A percentile compares a stretch with the other conserved stretches of the same genome.
Evolutionary conservation across 108 stramenopile genomes (phyloP).

Genomic region (Pseudonitzschia multiseries): DNA sequence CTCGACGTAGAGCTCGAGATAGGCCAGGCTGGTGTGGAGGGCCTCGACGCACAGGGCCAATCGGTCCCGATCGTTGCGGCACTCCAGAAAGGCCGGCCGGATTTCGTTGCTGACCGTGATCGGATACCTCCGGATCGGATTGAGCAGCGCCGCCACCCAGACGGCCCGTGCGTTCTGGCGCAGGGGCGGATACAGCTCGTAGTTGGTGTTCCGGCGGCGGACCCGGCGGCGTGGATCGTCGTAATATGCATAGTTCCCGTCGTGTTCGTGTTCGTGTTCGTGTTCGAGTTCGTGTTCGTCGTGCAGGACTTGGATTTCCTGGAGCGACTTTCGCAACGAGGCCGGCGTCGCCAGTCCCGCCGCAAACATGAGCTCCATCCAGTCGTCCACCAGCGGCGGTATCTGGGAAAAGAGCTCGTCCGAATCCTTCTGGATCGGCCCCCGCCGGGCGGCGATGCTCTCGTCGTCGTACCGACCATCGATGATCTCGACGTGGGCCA

Average conservation of each 20-base stretch:
- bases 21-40: conserved; percentile 23
- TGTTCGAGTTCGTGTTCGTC: background rate
- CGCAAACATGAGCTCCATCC: conserved; percentile 15
- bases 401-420: conserved; percentile 13
- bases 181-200: conserved; percentile 2
- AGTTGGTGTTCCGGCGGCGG: conserved; percentile 7
- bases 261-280: no score
- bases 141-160: conserved; percentile 30
- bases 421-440: background rate
- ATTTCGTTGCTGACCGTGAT: conserved; percentile 18
- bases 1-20: background rate
- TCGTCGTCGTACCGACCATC: conserved; percentile 21
- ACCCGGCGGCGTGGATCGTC: background rate
- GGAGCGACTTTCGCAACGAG: background rate
- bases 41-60: conserved; percentile 23
- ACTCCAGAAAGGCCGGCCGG: conserved; percentile 33
- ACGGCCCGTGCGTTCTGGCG: conserved; percentile 26
- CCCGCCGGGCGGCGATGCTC: background rate
- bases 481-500: conserved; percentile 31
- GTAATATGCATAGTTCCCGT: no score
- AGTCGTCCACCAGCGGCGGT: conserved; percentile 29
- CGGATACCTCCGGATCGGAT: conserved; percentile 29
- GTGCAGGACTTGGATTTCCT: background rate
- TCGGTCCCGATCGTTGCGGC: conserved; percentile 39
- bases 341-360: conserved; percentile 24